Conservation (phyloP, 2,329 filamentous ascomycete species). For the Dactylellina cionopaga region DNA sequence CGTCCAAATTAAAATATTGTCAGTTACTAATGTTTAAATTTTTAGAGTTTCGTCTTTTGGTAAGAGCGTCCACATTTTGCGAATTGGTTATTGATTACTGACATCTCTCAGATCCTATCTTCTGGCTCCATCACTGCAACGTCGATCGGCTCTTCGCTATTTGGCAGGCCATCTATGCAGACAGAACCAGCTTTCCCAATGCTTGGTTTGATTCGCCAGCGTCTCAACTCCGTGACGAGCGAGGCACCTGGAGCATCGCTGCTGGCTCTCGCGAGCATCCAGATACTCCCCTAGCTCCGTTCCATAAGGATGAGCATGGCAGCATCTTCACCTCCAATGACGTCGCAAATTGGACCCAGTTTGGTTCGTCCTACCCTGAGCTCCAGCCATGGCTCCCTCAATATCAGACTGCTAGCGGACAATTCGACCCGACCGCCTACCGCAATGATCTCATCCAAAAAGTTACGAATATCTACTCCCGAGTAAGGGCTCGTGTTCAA, state of each 20-base stretch:
- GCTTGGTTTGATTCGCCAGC: conserved; percentile 28
- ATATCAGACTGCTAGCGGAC: conserved; percentile 25
- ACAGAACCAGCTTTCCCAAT: conserved; percentile 14
- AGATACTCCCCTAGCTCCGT: conserved; percentile 32
- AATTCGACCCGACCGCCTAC: conserved; percentile 30
- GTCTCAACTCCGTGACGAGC: conserved; percentile 32
- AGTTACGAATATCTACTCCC: conserved; percentile 38
- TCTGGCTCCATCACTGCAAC: conserved; percentile 66
- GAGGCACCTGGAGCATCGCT: conserved; percentile 41
- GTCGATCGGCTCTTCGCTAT: conserved; percentile 70
- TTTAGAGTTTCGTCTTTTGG: conserved; percentile 42
- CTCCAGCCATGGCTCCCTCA: conserved; percentile 45
- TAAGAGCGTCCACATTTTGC: neutral
- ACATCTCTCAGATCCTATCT: conserved; percentile 58
- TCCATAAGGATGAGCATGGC: conserved; percentile 28
- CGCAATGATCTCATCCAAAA: conserved; percentile 40
- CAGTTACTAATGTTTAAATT: conserved; percentile 28
- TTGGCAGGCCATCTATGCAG: conserved; percentile 60
- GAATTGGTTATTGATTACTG: conserved; percentile 12
- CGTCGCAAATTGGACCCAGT: conserved; percentile 37
- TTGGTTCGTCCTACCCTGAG: conserved; percentile 47
- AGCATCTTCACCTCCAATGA: conserved; percentile 37
- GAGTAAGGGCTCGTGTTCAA: conserved; percentile 33
- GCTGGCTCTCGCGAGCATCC: conserved; percentile 36
- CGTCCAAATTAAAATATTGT: conserved; percentile 62